These are phyloP conservation scores for Polyporus arcularius DNA, from an alignment of 768 basidiomycete genomes.

Conservation along the genomic window DNA sequence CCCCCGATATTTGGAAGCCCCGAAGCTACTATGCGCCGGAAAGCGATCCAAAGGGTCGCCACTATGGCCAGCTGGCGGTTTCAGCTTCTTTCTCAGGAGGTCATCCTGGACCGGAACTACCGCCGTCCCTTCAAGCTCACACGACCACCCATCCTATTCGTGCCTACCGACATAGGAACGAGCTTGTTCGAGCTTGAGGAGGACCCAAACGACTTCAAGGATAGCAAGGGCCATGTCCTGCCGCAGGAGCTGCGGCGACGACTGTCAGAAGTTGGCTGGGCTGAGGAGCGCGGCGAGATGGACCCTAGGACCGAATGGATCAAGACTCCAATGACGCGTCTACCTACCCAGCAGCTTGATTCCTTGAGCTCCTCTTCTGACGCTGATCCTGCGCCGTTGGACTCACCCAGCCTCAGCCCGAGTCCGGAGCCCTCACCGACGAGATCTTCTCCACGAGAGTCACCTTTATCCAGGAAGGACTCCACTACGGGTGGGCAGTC, in stretches of 20 bases:
- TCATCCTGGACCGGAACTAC: constrained; percentile 59
- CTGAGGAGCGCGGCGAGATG: constrained; percentile 53
- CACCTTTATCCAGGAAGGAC: constrained; percentile 3
- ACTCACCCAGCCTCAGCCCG: constrained; percentile 21
- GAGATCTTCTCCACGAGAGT: constrained; percentile 40
- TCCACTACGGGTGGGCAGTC: constrained; percentile 46
- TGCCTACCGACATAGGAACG: constrained; percentile 75
- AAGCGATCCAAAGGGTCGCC: constrained; percentile 56
- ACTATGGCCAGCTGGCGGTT: constrained; percentile 67
- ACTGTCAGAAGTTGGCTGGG: constrained; percentile 77
- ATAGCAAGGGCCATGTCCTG: constrained; percentile 45
- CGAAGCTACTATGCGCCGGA: constrained; percentile 47
- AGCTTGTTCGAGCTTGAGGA: constrained; percentile 57
- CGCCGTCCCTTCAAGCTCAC: constrained; percentile 69
- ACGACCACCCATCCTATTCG: constrained; percentile 71
- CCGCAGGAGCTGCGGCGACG: constrained; percentile 66
- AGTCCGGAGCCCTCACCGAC: constrained; percentile 27
- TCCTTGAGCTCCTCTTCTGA: constrained; percentile 41
- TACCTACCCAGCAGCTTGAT: constrained; percentile 60
- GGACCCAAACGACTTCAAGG: constrained; percentile 48
- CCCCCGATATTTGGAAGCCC: constrained; percentile 39
- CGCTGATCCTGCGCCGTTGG: constrained; percentile 23
- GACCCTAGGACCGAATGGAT: constrained; percentile 62
- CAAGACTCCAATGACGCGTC: constrained; percentile 64
- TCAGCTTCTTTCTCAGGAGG: constrained; percentile 64